phyloP scores from a whole-genome alignment of 2,329 filamentous ascomycete genomes.

The Hansfordia pulvinata region DNA sequence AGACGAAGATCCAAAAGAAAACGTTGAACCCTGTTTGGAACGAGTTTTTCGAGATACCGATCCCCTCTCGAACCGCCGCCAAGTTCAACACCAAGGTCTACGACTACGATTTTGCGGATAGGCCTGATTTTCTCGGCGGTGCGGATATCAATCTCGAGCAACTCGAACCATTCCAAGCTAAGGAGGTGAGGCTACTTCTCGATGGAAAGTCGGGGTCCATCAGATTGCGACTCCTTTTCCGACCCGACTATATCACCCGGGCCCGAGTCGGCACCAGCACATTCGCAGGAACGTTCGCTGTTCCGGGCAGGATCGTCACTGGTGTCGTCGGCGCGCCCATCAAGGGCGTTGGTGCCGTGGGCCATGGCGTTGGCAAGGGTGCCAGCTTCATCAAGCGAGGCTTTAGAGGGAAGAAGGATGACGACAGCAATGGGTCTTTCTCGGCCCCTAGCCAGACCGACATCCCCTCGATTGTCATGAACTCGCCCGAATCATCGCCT shows the following conservation, averaged over 20 bases:
- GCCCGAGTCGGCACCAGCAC: constrained; percentile 82
- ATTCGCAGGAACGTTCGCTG: constrained; percentile 79
- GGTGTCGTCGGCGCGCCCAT: constrained; percentile 77
- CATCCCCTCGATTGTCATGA: constrained; percentile 28
- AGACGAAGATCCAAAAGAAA: constrained; percentile 95
- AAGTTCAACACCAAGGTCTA: constrained; percentile 75
- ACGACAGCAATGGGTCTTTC: constrained; percentile 33
- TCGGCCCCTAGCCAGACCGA: constrained; percentile 23
- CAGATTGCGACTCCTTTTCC: constrained; percentile 78
- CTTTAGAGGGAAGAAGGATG: constrained; percentile 60
- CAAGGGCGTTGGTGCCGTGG: constrained; percentile 64
- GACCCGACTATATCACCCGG: constrained; percentile 79
- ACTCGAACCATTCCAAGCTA: constrained; percentile 73
- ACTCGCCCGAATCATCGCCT: constrained; percentile 21
- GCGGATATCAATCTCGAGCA: constrained; percentile 62
- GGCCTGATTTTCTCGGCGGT: constrained; percentile 78
- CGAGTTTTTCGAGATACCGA: constrained; percentile 76
- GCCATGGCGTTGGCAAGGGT: constrained; percentile 73
- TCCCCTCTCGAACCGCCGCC: constrained; percentile 74
- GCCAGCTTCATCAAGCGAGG: constrained; percentile 83
- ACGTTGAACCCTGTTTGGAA: constrained; percentile 92
- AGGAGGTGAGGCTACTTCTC: constrained; percentile 61
- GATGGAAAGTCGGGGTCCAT: constrained; percentile 84
- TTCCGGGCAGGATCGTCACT: constrained; percentile 77
- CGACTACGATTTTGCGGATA: constrained; percentile 95